A percentile compares a stretch with the other conserved stretches of the same genome.
Evolutionary conservation across 257 asterid genomes (phyloP).

Genomic region (Solanum tarijense): DNA sequence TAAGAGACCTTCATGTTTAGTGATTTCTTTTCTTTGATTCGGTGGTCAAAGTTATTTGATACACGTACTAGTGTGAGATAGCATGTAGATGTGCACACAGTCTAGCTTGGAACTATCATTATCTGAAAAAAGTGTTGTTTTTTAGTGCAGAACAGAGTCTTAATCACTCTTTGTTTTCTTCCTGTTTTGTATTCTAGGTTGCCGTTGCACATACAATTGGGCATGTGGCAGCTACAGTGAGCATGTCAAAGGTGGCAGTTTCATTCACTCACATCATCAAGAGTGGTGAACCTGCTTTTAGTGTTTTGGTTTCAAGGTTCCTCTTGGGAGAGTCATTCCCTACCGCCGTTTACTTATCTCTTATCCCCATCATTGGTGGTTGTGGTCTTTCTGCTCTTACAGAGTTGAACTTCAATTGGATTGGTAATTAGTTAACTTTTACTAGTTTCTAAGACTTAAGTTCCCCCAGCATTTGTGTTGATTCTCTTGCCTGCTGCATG

Average conservation of each 20-base stretch:
- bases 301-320: conserved; percentile 80
- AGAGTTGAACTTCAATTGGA: conserved; percentile 92
- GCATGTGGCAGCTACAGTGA: conserved; percentile 96
- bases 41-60: not conserved
- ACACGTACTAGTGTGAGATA: not conserved
- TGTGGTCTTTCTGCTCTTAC: conserved; percentile 84
- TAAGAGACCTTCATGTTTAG: not conserved
- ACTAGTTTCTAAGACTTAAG: not conserved
- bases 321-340: conserved; percentile 82
- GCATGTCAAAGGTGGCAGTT: conserved; percentile 98
- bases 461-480: not conserved
- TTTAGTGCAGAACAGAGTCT: not conserved
- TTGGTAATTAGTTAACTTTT: conserved; percentile 34
- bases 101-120: not conserved
- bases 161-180: not conserved
- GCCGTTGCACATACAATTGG: conserved; percentile 98
- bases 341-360: conserved; percentile 60
- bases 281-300: conserved; percentile 96
- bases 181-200: conserved; percentile 37
- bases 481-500: not conserved
- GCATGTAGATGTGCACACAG: not conserved
- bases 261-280: conserved; percentile 95
- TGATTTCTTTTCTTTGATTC: not conserved
- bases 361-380: conserved; percentile 85
- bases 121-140: not conserved